Evolutionary conservation across 805 yeast species (phyloP), one percentile per base, ranked within the genome.

Genomic region (Starmera caribaea): DNA sequence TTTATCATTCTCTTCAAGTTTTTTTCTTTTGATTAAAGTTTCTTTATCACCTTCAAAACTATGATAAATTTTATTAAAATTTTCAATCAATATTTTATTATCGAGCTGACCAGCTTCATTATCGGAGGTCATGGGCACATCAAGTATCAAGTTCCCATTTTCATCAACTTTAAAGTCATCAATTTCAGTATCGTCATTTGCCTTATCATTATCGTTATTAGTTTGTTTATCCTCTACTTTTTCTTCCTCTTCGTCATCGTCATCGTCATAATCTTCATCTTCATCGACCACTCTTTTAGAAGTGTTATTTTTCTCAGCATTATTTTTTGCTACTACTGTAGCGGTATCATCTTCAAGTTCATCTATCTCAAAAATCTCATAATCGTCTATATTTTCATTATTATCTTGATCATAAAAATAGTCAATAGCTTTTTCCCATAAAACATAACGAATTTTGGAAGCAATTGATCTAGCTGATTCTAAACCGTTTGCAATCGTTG

Each of bases 1-100:
- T 52, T 82, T 72, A 56, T 89, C 94, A 41, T 85, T 80, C 49
- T 81, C 83, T 51, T 86, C 94, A 28, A 89, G 65, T 52, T 80
- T 83, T 44, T 86, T 61, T 53, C 92, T 71, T 50, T 86, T 83
- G 40, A 79, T 65, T 40, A 86, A 66, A 2, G 89, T 84, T 39
- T 85, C 94, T 41, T 54, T 61, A 56, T 84, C 95, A 52, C 76
- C 73, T 55, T 84, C 94, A 53, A 81, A 81, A 48, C 71, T 76
- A 53, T 83, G 92, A 51, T 83, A 83, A 4, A 82, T 74, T 47
- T 75, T 80, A 59, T 78, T 78, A 63, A 81, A 81, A 52, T 76
- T 81, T 42, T 69, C 74, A 41, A 82, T 74, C 5, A 65, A 46
- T 2, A 49, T 47, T 33, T 58, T 61, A 34, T 59, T 53, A 35